Evolutionary conservation across 441 rosid species (phyloP).

Genomic region (Croton setiger): DNA sequence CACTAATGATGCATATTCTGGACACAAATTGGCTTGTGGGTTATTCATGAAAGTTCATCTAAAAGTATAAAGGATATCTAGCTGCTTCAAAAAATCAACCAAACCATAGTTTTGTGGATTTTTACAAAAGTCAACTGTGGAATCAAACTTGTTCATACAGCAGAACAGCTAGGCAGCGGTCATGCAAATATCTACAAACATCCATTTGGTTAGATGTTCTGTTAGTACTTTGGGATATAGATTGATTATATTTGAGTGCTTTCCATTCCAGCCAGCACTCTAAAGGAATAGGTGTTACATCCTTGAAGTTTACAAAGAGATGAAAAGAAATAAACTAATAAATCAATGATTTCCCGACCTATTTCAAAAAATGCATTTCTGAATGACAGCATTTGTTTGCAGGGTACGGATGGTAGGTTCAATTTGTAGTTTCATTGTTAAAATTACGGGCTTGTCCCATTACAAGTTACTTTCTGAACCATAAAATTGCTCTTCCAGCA

Average conservation of each 20-base stretch:
- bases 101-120: neutral
- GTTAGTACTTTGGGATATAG: neutral
- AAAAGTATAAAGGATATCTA: neutral
- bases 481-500: neutral
- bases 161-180: neutral
- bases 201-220: neutral
- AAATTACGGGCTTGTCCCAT: neutral
- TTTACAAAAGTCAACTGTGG: neutral
- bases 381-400: neutral
- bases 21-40: neutral
- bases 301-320: neutral
- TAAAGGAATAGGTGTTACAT: neutral
- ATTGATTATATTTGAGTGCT: neutral
- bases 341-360: neutral
- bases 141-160: neutral
- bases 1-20: neutral
- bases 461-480: neutral
- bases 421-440: neutral
- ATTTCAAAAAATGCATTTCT: neutral
- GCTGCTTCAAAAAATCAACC: neutral
- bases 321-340: neutral
- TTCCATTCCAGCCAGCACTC: neutral
- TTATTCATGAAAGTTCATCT: neutral
- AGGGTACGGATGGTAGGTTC: neutral
- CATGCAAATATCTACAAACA: slow-evolving; percentile 2